Evolutionary conservation across 495 filamentous ascomycete genomes (phyloP), one percentile per base, ranked within the genome.

Genomic region (Elaphomyces granulatus): DNA sequence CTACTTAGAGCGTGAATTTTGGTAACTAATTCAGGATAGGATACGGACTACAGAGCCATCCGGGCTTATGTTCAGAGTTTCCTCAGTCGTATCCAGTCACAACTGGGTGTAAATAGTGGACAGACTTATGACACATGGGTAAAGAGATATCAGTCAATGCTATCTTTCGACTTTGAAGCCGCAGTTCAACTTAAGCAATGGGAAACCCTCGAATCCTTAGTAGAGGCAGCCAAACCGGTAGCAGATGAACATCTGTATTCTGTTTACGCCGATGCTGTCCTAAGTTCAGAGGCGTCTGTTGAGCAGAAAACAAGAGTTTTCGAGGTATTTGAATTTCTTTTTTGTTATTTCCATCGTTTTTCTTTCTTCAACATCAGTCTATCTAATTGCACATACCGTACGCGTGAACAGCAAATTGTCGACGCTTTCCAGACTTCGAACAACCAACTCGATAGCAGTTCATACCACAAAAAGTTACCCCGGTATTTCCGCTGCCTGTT

Each of bases 111-210:
- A 38, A 20, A 18, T 3, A 9, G 41, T 36, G 41, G 41, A 20
- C 43, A 46, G 21, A 46, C 66, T 3, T 49, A 64, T 15, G 47
- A 52, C 40, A 44, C 10, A 49, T 64, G 83, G 40, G 49, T 64
- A 15, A 53, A 61, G 7, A 85, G 81, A 47, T 67, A 83, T 39
- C 64, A 70, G 23, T 67, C 68, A 15, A 58, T 88, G 8, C 54
- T 85, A 3, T 69, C 74, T 1, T 80, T 83, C 48, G 77, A 86
- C 44, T 80, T 90, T 45, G 85, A 90, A 60, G 79, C 74, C n/a
- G 70, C 75, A 8, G 59, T 76, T 16, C 61, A 64, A 14, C 59
- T 94, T 3, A 71, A 76, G 45, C 58, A 70, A 14, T 88, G 81
- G 81, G 71, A 79, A 43, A 65, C 64, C 37, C 54, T 87, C n/a